These are phyloP conservation scores for Hypoxylon trugodes DNA, from an alignment of 495 filamentous ascomycete species.

Conservation along the genomic window DNA sequence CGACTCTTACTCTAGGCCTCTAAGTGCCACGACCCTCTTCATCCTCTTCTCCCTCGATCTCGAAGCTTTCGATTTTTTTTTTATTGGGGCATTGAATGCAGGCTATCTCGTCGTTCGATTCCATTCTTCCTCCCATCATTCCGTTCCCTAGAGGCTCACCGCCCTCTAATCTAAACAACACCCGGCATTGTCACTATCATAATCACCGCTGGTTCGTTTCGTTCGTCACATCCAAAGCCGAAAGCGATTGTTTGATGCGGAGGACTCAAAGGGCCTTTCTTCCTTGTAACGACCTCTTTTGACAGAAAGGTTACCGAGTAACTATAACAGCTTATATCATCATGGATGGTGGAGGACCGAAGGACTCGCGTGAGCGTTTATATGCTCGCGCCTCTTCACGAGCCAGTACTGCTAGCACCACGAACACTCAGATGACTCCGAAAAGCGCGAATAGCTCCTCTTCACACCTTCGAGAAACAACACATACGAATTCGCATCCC, in stretches of 20 bases:
- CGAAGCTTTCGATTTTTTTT: slow-evolving; percentile 11
- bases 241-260: background rate
- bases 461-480: slow-evolving; percentile 38
- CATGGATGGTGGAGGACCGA: slow-evolving; percentile 35
- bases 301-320: background rate
- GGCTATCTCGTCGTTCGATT: background rate
- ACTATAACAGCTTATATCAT: background rate
- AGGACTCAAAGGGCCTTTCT: background rate
- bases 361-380: slow-evolving; percentile 41
- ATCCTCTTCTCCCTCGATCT: slow-evolving; percentile 13
- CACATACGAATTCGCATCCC: slow-evolving; percentile 30
- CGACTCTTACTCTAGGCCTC: slow-evolving; percentile 19
- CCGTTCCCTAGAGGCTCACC: background rate
- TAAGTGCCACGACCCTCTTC: slow-evolving; percentile 19
- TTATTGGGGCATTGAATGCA: too few relatives aligned
- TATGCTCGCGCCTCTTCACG: slow-evolving; percentile 51
- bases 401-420: slow-evolving; percentile 51
- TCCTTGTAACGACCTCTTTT: background rate
- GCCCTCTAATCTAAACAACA: too few relatives aligned
- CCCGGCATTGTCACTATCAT: background rate
- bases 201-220: background rate
- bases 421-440: slow-evolving; percentile 49
- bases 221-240: background rate
- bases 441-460: slow-evolving; percentile 48
- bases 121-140: background rate